These are phyloP conservation scores for Anethum foeniculum DNA, from an alignment of 140 eudicot genomes.

Conservation along the genomic window DNA sequence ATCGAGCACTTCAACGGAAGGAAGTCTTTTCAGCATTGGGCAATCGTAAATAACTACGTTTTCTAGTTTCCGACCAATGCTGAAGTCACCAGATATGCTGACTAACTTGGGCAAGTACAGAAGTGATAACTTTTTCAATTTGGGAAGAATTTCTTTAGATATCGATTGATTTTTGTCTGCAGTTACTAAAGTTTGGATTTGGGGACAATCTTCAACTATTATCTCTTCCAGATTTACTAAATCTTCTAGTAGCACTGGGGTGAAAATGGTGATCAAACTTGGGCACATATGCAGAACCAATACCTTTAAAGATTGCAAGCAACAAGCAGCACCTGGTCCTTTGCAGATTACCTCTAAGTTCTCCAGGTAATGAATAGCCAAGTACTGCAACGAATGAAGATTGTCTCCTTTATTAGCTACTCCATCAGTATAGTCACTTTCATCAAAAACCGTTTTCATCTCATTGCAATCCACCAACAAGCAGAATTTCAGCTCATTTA, in stretches of 20 bases:
- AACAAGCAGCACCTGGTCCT: conserved; percentile 6
- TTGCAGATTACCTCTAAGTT: conserved; percentile 15
- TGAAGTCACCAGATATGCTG: too few relatives aligned
- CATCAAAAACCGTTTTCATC: conserved; percentile 16
- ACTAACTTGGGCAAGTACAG: too few relatives aligned
- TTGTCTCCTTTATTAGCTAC: neutral
- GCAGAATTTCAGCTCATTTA: conserved; percentile 15
- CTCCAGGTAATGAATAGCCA: conserved; percentile 10
- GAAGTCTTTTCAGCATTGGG: too few relatives aligned
- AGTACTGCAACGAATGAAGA: neutral
- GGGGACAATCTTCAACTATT: neutral
- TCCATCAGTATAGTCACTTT: neutral
- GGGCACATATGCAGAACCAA: conserved; percentile 17
- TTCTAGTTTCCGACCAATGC: too few relatives aligned
- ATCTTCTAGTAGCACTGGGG: neutral
- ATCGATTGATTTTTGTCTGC: too few relatives aligned
- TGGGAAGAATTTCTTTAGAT: too few relatives aligned
- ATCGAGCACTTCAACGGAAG: neutral
- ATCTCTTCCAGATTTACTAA: neutral
- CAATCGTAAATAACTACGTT: too few relatives aligned
- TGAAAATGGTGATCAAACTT: conserved; percentile 17
- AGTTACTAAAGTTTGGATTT: too few relatives aligned
- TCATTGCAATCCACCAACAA: neutral
- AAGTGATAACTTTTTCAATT: too few relatives aligned
- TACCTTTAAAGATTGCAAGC: conserved; percentile 3